phyloP scores from a whole-genome alignment of 441 rosid species.

The Populus tomentosa region DNA sequence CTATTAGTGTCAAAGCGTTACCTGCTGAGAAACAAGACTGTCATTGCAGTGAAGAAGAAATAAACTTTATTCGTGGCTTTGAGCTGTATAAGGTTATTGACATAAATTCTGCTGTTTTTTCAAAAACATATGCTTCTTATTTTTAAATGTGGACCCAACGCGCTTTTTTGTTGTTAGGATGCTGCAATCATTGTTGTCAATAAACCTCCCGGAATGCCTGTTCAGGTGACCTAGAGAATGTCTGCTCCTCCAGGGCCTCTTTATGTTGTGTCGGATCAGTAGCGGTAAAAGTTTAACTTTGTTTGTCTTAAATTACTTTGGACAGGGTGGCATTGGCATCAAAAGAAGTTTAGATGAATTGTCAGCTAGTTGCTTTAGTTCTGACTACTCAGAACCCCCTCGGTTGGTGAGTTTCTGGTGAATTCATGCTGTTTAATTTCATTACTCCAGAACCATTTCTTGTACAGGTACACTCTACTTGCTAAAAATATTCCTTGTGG shows the following conservation, averaged over 20 bases:
- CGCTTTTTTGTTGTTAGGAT: slow-evolving; percentile 47
- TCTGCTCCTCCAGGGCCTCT: neutral
- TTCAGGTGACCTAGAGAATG: slow-evolving; percentile 50
- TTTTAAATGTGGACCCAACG: neutral
- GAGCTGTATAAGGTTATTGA: slow-evolving; percentile 70
- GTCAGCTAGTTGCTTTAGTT: slow-evolving; percentile 62
- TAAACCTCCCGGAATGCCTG: slow-evolving; percentile 89
- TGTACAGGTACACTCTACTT: neutral
- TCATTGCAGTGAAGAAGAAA: slow-evolving; percentile 51
- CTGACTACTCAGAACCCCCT: slow-evolving; percentile 63
- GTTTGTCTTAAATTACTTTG: neutral
- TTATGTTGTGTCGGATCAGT: neutral
- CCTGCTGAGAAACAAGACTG: slow-evolving; percentile 36
- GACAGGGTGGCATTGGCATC: slow-evolving; percentile 84
- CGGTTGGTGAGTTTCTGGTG: slow-evolving; percentile 65
- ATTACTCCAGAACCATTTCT: neutral
- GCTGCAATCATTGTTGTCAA: slow-evolving; percentile 66
- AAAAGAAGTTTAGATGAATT: slow-evolving; percentile 79
- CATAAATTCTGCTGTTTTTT: slow-evolving; percentile 12
- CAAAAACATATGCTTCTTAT: neutral
- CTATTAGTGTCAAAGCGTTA: slow-evolving; percentile 39
- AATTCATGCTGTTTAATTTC: slow-evolving; percentile 6
- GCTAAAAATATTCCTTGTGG: neutral
- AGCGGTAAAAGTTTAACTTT: neutral
- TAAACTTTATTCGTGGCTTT: slow-evolving; percentile 54